Conservation (phyloP, 768 basidiomycete species). For the Rhodotorula kratochvilovae region DNA sequence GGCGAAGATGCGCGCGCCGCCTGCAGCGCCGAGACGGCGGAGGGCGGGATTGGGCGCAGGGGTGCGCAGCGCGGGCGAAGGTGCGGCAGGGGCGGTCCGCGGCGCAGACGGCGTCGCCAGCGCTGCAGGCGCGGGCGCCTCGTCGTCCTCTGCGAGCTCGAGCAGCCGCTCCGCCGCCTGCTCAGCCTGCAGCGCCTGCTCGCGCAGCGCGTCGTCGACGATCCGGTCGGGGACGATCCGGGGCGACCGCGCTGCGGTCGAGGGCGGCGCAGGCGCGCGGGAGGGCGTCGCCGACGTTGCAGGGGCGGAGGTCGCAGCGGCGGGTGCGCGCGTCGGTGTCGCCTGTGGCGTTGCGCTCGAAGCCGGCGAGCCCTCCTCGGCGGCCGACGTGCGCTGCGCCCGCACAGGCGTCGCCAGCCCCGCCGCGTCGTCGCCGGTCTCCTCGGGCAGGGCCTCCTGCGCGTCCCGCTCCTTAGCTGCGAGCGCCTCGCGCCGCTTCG, state of each 20-base stretch:
- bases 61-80: neutral
- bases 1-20: constrained; percentile 7
- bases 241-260: neutral
- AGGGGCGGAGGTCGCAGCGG: too few relatives aligned
- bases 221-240: constrained; percentile 49
- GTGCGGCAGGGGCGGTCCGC: too few relatives aligned
- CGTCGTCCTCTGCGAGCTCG: constrained; percentile 78
- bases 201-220: constrained; percentile 77
- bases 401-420: neutral
- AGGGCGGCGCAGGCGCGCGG: neutral
- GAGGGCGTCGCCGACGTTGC: neutral
- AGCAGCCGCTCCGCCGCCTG: constrained; percentile 82
- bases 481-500: constrained; percentile 17
- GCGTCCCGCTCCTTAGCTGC: neutral
- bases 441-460: neutral
- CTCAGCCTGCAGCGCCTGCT: constrained; percentile 86
- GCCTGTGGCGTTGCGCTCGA: neutral
- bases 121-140: constrained; percentile 34
- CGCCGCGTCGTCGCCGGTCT: neutral
- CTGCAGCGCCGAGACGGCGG: neutral
- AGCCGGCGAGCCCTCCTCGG: too few relatives aligned
- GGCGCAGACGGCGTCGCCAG: neutral
- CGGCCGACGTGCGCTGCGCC: too few relatives aligned
- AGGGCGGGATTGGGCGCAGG: constrained; percentile 10
- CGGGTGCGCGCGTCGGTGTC: neutral